These are phyloP conservation scores for Verticillium klebahnii DNA, from an alignment of 2,329 filamentous ascomycete genomes.

Conservation along the genomic window DNA sequence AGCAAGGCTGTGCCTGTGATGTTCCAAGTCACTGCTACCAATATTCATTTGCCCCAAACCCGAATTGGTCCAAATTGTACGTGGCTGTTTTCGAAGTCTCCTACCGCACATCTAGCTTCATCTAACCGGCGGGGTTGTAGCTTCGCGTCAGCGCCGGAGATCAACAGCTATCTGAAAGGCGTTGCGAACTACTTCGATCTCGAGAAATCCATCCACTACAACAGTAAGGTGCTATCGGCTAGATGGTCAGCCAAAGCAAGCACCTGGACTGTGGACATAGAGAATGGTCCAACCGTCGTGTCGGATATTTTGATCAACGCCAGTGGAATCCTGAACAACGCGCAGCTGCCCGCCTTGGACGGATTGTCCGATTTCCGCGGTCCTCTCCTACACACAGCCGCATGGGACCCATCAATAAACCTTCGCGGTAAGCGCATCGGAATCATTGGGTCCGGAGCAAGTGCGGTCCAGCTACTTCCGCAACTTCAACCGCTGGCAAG, in stretches of 20 bases:
- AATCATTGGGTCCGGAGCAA: slow-evolving; percentile 26
- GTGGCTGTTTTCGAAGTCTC: slow-evolving; percentile 29
- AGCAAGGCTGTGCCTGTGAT: slow-evolving; percentile 22
- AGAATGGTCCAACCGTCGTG: not conserved
- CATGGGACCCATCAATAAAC: slow-evolving; percentile 35
- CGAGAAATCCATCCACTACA: slow-evolving; percentile 27
- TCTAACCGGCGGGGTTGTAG: too few species aligned
- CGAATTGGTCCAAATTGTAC: slow-evolving; percentile 54
- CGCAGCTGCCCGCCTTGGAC: slow-evolving; percentile 39
- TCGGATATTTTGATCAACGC: slow-evolving; percentile 14
- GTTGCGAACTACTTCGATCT: slow-evolving; percentile 38
- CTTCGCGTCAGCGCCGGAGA: slow-evolving; percentile 38
- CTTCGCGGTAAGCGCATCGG: slow-evolving; percentile 29
- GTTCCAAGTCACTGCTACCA: slow-evolving; percentile 19
- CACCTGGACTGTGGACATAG: slow-evolving; percentile 16
- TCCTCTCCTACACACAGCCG: slow-evolving; percentile 28
- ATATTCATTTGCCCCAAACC: slow-evolving; percentile 53
- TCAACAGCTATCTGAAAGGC: slow-evolving; percentile 46
- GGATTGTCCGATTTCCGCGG: slow-evolving; percentile 35
- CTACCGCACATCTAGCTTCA: too few species aligned
- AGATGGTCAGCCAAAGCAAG: slow-evolving; percentile 18
- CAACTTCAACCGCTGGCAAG: slow-evolving; percentile 33
- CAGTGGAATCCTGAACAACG: slow-evolving; percentile 16
- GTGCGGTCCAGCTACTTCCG: slow-evolving; percentile 36
- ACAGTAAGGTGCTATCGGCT: slow-evolving; percentile 25